Evolutionary conservation across 2,329 filamentous ascomycete genomes (phyloP).

Genomic region (Calonectria pteridis): DNA sequence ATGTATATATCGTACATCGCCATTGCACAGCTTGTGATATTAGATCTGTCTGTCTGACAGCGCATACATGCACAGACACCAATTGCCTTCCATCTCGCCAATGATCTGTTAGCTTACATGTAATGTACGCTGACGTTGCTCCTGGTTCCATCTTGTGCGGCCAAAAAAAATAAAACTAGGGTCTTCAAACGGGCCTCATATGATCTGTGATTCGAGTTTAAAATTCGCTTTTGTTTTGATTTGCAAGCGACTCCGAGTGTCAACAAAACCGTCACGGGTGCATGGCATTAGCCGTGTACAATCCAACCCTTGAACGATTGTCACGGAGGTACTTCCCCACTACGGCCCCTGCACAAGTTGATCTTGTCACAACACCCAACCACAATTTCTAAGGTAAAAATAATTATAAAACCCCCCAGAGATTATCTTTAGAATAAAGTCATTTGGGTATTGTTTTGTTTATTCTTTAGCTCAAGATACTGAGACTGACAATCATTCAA

Average conservation of each 20-base stretch:
- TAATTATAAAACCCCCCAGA: no score
- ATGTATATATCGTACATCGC: conserved; percentile 42
- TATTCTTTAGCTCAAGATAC: no score
- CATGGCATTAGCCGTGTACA: conserved; percentile 5
- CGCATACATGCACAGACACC: conserved; percentile 13
- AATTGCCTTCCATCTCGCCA: background rate
- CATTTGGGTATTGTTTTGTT: no score
- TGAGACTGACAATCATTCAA: no score
- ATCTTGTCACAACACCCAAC: no score
- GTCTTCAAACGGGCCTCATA: conserved; percentile 14
- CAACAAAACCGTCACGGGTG: conserved; percentile 13
- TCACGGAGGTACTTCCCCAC: no score
- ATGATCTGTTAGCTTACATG: background rate
- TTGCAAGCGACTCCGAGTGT: background rate
- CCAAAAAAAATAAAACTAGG: conserved; percentile 2
- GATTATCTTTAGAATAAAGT: no score
- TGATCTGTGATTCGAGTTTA: background rate
- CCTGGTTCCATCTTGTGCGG: background rate
- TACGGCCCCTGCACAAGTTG: no score
- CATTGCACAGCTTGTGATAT: conserved; percentile 42
- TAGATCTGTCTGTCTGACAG: conserved; percentile 41
- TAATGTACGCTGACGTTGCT: conserved; percentile 1
- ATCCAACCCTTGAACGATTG: no score
- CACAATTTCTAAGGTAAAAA: no score
- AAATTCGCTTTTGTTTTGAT: conserved; percentile 18